These are phyloP conservation scores for Populus nigra DNA, from an alignment of 345 rosid genomes.

Conservation along the genomic window DNA sequence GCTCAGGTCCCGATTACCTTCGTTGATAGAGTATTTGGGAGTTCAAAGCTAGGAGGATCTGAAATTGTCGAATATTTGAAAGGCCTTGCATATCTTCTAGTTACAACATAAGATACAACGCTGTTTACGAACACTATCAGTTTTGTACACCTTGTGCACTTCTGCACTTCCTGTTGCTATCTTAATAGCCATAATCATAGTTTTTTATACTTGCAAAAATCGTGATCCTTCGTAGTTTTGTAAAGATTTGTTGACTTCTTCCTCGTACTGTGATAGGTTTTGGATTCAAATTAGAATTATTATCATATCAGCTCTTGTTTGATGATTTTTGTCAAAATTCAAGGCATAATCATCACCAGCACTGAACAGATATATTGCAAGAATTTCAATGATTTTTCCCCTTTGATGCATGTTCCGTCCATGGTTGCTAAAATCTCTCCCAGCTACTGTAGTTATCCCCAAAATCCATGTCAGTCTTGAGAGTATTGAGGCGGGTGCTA, in stretches of 20 bases:
- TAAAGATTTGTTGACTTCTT: not conserved
- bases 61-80: constrained; percentile 92
- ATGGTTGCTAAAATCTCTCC: not conserved
- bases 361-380: not conserved
- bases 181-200: too few species aligned
- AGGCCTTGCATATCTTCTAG: constrained; percentile 78
- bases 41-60: constrained; percentile 96
- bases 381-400: not conserved
- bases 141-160: not conserved
- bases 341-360: not conserved
- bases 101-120: constrained; percentile 52
- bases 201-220: too few species aligned
- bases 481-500: not conserved
- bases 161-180: not conserved
- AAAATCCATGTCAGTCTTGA: not conserved
- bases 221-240: not conserved
- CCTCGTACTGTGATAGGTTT: not conserved
- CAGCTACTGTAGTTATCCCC: not conserved
- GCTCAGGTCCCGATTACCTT: constrained; percentile 90
- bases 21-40: constrained; percentile 91
- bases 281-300: not conserved
- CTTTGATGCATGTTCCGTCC: not conserved
- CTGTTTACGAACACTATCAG: not conserved
- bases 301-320: not conserved
- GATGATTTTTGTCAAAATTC: not conserved